A percentile compares a stretch with the other conserved stretches of the same genome.
These are phyloP conservation scores for Schizosaccharomyces osmophilus DNA, from an alignment of 805 yeast species.

Conservation along the genomic window DNA sequence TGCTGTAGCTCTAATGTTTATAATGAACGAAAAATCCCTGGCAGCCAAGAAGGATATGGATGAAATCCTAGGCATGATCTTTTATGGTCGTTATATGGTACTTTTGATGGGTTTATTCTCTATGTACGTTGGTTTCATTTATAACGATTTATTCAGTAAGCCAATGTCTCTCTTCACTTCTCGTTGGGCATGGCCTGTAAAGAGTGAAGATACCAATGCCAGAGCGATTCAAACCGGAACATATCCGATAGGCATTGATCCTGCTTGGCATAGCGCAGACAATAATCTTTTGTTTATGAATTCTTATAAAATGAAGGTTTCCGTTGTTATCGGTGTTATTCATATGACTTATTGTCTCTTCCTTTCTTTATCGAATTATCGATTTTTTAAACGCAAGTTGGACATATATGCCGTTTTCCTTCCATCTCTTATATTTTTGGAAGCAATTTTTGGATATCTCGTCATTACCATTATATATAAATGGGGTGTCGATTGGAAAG, in stretches of 20 bases:
- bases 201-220: slow-evolving; percentile 40
- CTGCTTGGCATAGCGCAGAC: slow-evolving; percentile 93
- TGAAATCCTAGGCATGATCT: slow-evolving; percentile 79
- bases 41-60: slow-evolving; percentile 10
- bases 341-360: slow-evolving; percentile 82
- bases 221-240: slow-evolving; percentile 42
- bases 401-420: slow-evolving; percentile 82
- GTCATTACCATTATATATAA: slow-evolving; percentile 70
- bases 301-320: slow-evolving; percentile 91
- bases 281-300: slow-evolving; percentile 73
- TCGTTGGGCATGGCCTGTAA: slow-evolving; percentile 85
- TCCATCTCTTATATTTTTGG: slow-evolving; percentile 88
- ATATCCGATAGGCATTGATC: slow-evolving; percentile 72
- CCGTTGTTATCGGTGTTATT: slow-evolving; percentile 75
- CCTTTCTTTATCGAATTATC: slow-evolving; percentile 63
- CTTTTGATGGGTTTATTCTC: slow-evolving; percentile 85
- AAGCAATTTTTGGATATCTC: slow-evolving; percentile 82
- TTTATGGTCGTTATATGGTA: slow-evolving; percentile 70
- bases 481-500: slow-evolving; percentile 85
- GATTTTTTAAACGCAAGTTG: slow-evolving; percentile 40
- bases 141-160: slow-evolving; percentile 80
- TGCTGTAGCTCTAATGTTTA: slow-evolving; percentile 45
- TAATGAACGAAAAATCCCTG: slow-evolving; percentile 48
- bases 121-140: slow-evolving; percentile 80
- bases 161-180: slow-evolving; percentile 69